Conservation (phyloP, 495 filamentous ascomycete genomes). For the Hypoxylon lienhwacheense region DNA sequence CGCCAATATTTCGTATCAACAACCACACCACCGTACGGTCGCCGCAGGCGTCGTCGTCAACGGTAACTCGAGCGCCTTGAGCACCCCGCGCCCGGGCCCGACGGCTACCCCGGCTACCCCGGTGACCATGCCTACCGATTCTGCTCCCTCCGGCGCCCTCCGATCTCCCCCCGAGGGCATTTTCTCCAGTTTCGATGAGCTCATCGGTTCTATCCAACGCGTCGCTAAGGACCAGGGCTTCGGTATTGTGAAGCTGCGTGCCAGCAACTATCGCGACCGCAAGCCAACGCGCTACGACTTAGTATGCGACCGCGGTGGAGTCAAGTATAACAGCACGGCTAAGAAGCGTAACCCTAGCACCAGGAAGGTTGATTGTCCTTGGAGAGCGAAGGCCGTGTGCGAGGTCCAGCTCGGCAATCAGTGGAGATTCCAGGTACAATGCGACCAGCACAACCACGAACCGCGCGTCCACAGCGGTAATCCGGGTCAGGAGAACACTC, state of each 20-base stretch:
- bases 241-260: conserved; percentile 53
- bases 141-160: conserved; percentile 42
- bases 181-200: conserved; percentile 49
- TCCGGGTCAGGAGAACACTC: conserved; percentile 49
- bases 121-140: conserved; percentile 33
- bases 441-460: conserved; percentile 53
- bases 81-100: conserved; percentile 39
- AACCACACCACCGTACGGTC: conserved; percentile 38
- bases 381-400: conserved; percentile 56
- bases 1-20: conserved; percentile 39
- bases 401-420: conserved; percentile 54
- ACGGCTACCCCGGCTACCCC: conserved; percentile 32
- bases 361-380: conserved; percentile 56
- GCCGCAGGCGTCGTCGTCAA: conserved; percentile 39
- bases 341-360: conserved; percentile 57
- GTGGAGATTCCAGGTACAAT: conserved; percentile 54
- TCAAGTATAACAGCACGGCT: conserved; percentile 57
- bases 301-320: conserved; percentile 55
- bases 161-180: conserved; percentile 53
- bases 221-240: conserved; percentile 55
- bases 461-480: conserved; percentile 46
- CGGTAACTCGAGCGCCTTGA: conserved; percentile 45
- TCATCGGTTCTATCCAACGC: conserved; percentile 47
- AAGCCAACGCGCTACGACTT: conserved; percentile 56
- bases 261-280: conserved; percentile 54